Percentiles rank a stretch among this genome's conserved stretches.
These are phyloP conservation scores for Xylaria polymorpha DNA, from an alignment of 2,329 filamentous ascomycete genomes.

Conservation along the genomic window DNA sequence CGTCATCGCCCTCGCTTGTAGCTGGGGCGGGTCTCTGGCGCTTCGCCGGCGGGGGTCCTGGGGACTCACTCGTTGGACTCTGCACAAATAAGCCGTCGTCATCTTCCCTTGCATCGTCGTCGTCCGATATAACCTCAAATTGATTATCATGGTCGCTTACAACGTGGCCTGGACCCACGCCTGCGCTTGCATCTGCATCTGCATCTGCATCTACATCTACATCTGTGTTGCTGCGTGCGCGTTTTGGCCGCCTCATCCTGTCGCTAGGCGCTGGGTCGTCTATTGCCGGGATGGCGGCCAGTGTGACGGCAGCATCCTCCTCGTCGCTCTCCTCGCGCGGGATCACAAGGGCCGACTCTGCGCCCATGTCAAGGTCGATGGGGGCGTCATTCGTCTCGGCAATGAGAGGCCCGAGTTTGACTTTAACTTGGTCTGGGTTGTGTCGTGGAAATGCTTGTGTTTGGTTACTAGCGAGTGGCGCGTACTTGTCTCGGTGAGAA, in stretches of 20 bases:
- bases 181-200: slow-evolving; percentile 39
- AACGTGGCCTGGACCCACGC: slow-evolving; percentile 37
- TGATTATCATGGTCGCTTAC: slow-evolving; percentile 49
- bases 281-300: slow-evolving; percentile 67
- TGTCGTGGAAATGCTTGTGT: slow-evolving; percentile 79
- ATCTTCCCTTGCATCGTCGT: slow-evolving; percentile 51
- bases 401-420: slow-evolving; percentile 73
- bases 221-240: slow-evolving; percentile 48
- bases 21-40: slow-evolving; percentile 55
- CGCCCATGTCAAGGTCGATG: slow-evolving; percentile 60
- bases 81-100: slow-evolving; percentile 50
- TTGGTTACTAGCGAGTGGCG: slow-evolving; percentile 89
- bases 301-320: slow-evolving; percentile 62
- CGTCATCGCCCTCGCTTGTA: slow-evolving; percentile 53
- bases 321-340: slow-evolving; percentile 71
- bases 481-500: slow-evolving; percentile 86
- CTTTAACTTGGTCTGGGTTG: slow-evolving; percentile 62
- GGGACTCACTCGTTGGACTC: slow-evolving; percentile 53
- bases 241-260: slow-evolving; percentile 49
- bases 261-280: slow-evolving; percentile 45
- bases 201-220: slow-evolving; percentile 39
- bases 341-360: slow-evolving; percentile 52
- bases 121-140: slow-evolving; percentile 54
- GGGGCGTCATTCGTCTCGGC: slow-evolving; percentile 65
- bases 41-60: slow-evolving; percentile 59